A percentile compares a stretch with the other conserved stretches of the same genome.
These are phyloP conservation scores for Mrakia blollopis DNA, from an alignment of 768 basidiomycete genomes.

Conservation along the genomic window DNA sequence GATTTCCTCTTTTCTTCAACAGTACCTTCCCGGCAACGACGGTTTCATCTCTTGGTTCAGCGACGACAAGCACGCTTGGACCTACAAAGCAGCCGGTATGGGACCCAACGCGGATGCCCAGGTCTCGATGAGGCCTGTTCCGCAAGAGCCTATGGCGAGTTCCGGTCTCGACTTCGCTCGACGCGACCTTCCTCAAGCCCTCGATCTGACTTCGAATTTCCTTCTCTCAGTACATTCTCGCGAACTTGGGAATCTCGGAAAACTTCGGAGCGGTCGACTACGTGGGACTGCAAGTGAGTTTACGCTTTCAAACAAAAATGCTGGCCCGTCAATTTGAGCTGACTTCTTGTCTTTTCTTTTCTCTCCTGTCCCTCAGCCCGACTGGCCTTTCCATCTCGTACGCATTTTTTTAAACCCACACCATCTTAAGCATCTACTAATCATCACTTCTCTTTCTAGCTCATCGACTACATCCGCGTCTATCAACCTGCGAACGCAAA, in stretches of 20 bases:
- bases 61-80: slow-evolving; percentile 39
- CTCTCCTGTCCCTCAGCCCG: not conserved
- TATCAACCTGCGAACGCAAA: not conserved
- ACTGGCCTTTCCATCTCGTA: not conserved
- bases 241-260: slow-evolving; percentile 75
- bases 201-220: not conserved
- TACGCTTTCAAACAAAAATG: not conserved
- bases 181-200: not conserved
- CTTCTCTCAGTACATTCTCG: slow-evolving; percentile 60
- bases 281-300: not conserved
- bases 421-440: too few species aligned
- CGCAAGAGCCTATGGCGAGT: slow-evolving; percentile 63
- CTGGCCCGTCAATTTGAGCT: not conserved
- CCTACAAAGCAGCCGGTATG: slow-evolving; percentile 60
- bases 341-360: not conserved
- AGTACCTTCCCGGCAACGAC: not conserved
- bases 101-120: slow-evolving; percentile 57
- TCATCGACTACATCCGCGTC: not conserved
- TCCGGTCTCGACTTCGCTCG: not conserved
- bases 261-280: slow-evolving; percentile 71
- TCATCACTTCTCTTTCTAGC: too few species aligned
- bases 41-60: slow-evolving; percentile 28
- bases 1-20: not conserved
- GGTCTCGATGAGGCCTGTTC: slow-evolving; percentile 64
- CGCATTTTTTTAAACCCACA: too few species aligned